Evolutionary conservation across 2,329 filamentous ascomycete species (phyloP), one percentile per base, ranked within the genome.

Genomic region (Leptographium lundbergii): DNA sequence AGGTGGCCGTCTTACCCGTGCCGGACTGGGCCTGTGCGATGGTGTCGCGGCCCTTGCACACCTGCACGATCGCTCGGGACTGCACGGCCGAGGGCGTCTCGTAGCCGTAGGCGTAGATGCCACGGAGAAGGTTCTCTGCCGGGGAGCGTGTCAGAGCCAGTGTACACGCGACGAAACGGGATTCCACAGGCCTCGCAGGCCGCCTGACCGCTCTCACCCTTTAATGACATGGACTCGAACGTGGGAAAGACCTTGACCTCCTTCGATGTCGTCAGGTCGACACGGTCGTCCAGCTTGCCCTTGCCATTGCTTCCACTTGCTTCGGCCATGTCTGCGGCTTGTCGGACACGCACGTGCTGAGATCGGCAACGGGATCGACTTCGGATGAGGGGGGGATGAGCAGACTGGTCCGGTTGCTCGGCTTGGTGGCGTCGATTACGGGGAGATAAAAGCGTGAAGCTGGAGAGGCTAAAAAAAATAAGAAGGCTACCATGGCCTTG

Each of bases 11-110:
- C 79, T 96, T 96, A 78, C 91, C 91, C 57, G 91, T 96, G 74
- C 91, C 91, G 53, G 92, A 96, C 74, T 97, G 94, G 24, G 94
- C 94, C 72, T 99, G 94, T 22, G 94, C 94, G 70, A 99, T 99
- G 63, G 94, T 97, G 73, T 99, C 94, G 74, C 94, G 90, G 65
- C 94, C 94, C 76, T 97, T 97, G 84, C 94, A 99, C 69, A 99
- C 89, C 76, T 97, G 94, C 56, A 99, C 94, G 69, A 99, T 99
- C 57, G 94, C 94, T 70, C 94, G 89, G 65, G 92, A 96, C 77
- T 99, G 94, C 22, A 99, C 92, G 17, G 94, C 94, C 0, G 94
- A 99, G 14, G 94, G 94, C 2, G 94, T 96, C 72, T 99, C 94
- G 75, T 97, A 99, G 64, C 94, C 94, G 68, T 99, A 99, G 42